These are phyloP conservation scores for Choiromyces venosus DNA, from an alignment of 495 filamentous ascomycete species.

Conservation along the genomic window DNA sequence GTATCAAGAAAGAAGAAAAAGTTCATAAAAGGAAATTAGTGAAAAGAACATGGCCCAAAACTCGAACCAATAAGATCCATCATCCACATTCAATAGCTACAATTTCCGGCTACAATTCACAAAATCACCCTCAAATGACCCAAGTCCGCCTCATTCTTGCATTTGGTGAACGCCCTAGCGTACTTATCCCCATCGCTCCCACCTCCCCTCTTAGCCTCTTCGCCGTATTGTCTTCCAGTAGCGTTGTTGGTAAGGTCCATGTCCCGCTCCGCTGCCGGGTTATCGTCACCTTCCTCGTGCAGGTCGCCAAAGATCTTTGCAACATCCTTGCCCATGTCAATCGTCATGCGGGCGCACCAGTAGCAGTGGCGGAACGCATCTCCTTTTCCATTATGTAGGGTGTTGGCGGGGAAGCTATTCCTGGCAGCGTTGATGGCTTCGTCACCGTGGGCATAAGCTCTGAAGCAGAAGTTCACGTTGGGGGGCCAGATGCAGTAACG, in stretches of 20 bases:
- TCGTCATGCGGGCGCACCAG: conserved; percentile 20
- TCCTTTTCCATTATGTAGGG: conserved; percentile 19
- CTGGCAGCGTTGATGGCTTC: neutral
- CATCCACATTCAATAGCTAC: too few relatives aligned
- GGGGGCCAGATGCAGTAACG: too few relatives aligned
- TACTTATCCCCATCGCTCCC: neutral
- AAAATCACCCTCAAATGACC: too few relatives aligned
- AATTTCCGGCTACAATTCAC: too few relatives aligned
- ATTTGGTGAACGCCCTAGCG: neutral
- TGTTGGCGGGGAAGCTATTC: neutral
- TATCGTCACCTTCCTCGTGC: conserved; percentile 6
- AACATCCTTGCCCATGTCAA: conserved; percentile 4
- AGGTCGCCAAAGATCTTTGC: conserved; percentile 7
- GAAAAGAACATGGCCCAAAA: too few relatives aligned
- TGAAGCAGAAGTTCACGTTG: too few relatives aligned
- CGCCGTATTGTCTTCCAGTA: conserved; percentile 6
- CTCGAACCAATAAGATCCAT: too few relatives aligned
- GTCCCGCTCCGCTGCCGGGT: neutral
- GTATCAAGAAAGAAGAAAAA: too few relatives aligned
- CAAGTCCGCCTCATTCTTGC: too few relatives aligned
- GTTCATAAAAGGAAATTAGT: too few relatives aligned
- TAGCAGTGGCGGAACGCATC: conserved; percentile 23
- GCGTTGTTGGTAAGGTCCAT: conserved; percentile 19
- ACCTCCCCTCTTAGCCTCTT: neutral
- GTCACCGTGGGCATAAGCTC: too few relatives aligned